Evolutionary conservation across 371 early-diverging fungal species (phyloP).

Genomic region (Mortierella sp.): DNA sequence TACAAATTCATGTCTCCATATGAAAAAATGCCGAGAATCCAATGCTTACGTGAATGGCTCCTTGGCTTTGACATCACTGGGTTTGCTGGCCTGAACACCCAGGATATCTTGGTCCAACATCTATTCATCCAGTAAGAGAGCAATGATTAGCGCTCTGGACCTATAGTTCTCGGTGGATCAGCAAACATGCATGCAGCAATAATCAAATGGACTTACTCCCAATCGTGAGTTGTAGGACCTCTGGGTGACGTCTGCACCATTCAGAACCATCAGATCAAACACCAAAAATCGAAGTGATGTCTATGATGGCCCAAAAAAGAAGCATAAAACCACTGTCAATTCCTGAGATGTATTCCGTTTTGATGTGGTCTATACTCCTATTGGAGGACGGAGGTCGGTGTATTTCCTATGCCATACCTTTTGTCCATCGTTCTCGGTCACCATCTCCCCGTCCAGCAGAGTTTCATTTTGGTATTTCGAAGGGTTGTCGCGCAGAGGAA

Average conservation of each 20-base stretch:
- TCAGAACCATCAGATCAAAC: constrained; percentile 77
- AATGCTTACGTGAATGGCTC: constrained; percentile 76
- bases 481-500: constrained; percentile 66
- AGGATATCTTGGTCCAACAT: constrained; percentile 78
- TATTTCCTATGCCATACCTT: constrained; percentile 55
- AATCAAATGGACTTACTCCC: constrained; percentile 65
- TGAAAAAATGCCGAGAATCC: too few species aligned
- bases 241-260: constrained; percentile 68
- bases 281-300: constrained; percentile 74
- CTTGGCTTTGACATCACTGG: constrained; percentile 33
- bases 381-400: background rate
- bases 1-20: too few species aligned
- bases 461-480: constrained; percentile 78
- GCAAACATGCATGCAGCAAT: background rate
- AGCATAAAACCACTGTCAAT: background rate
- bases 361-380: background rate
- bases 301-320: constrained; percentile 33
- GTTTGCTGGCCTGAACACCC: constrained; percentile 59
- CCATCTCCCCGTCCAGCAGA: constrained; percentile 84
- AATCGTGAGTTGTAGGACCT: constrained; percentile 75
- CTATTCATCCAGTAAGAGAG: constrained; percentile 37
- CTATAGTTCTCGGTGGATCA: background rate
- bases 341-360: background rate
- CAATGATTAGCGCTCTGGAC: background rate
- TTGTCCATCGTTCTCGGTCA: constrained; percentile 68